Percentiles rank a stretch among this genome's conserved stretches.
phyloP scores from a whole-genome alignment of 371 early-diverging fungal genomes.

The Mucor piriformis region DNA sequence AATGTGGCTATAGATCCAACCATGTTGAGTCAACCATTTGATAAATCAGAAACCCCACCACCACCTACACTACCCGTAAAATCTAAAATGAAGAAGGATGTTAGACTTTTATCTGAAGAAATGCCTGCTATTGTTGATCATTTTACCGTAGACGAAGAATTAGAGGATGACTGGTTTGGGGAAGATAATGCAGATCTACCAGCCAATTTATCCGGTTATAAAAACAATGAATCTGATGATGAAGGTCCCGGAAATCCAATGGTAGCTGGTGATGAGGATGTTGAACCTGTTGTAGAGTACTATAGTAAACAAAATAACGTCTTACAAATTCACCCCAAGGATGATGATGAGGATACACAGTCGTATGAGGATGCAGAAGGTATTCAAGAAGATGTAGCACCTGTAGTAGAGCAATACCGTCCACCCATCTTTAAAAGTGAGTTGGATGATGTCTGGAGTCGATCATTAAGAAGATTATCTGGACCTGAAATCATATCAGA shows the following conservation, averaged over 20 bases:
- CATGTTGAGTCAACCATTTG: conserved; percentile 3
- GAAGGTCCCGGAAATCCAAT: conserved; percentile 55
- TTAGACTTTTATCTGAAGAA: conserved; percentile 24
- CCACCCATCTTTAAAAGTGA: conserved; percentile 26
- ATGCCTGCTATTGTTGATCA: conserved; percentile 48
- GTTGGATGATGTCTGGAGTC: conserved; percentile 29
- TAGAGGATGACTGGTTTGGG: conserved; percentile 62
- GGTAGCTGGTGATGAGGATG: conserved; percentile 63
- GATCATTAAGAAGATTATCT: conserved; percentile 10
- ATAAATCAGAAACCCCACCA: conserved; percentile 37
- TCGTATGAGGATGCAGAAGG: not conserved
- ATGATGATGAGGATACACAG: not conserved
- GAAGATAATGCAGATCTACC: conserved; percentile 26
- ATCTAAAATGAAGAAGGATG: conserved; percentile 30
- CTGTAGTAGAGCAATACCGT: conserved; percentile 1
- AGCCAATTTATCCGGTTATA: not conserved
- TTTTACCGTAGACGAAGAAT: conserved; percentile 45
- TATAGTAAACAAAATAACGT: conserved; percentile 14
- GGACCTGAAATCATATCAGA: conserved; percentile 22
- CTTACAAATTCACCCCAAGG: not conserved
- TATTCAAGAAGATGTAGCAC: conserved; percentile 11
- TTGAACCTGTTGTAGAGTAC: conserved; percentile 42
- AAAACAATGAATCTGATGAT: conserved; percentile 35
- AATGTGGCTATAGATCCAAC: conserved; percentile 2
- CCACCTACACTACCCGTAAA: conserved; percentile 49